These are phyloP conservation scores for Zymoseptoria brevis DNA, from an alignment of 2,329 filamentous ascomycete species.

Conservation along the genomic window DNA sequence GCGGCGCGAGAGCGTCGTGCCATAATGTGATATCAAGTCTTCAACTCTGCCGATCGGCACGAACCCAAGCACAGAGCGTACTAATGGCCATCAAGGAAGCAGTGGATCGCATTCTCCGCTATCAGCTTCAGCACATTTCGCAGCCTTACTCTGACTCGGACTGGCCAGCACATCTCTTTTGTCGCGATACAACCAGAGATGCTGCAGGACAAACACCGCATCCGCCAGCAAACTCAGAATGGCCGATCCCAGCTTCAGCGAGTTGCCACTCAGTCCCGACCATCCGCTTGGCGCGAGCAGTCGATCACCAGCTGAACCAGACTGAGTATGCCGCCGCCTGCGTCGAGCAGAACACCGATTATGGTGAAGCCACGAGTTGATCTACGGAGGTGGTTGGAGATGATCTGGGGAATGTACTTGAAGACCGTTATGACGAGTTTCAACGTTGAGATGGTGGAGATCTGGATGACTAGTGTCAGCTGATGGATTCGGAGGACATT, in stretches of 20 bases:
- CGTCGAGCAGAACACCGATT: constrained; percentile 68
- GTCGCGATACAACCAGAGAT: constrained; percentile 68
- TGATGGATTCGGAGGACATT: not conserved
- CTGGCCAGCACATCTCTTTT: not conserved
- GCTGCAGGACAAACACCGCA: constrained; percentile 74
- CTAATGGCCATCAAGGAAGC: not conserved
- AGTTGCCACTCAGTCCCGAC: constrained; percentile 84
- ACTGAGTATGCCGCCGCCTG: constrained; percentile 71
- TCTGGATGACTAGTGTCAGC: constrained; percentile 28
- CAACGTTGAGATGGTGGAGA: constrained; percentile 69
- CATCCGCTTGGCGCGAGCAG: constrained; percentile 77
- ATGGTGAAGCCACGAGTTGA: constrained; percentile 72
- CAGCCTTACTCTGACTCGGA: not conserved
- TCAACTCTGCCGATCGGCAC: no score
- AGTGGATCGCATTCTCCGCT: not conserved
- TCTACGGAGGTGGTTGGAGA: constrained; percentile 73
- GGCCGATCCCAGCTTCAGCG: constrained; percentile 77
- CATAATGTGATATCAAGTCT: no score
- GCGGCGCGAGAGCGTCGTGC: no score
- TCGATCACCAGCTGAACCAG: constrained; percentile 76
- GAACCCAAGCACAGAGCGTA: no score
- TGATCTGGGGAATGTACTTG: constrained; percentile 85
- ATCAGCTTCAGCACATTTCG: not conserved
- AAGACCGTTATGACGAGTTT: constrained; percentile 82
- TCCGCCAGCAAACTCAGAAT: constrained; percentile 84